Evolutionary conservation across 495 filamentous ascomycete species (phyloP), one percentile per base, ranked within the genome.

Genomic region (Talaromyces wortmannii): DNA sequence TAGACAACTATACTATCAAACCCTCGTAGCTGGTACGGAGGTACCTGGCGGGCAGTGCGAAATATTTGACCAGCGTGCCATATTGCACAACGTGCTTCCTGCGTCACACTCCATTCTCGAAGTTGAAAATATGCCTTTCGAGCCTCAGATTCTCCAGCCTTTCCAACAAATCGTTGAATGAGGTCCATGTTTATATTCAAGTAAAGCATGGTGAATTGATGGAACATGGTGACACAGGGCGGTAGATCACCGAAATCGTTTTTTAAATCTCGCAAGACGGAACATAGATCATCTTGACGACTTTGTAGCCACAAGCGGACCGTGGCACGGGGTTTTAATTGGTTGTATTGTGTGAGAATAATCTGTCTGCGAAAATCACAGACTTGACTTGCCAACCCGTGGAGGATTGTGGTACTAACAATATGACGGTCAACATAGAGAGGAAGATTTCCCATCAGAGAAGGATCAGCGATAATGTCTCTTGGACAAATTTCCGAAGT

Each of bases 61-160:
- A 86, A 54, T 3, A 85, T 69, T 61, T 84, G 82, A 0, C 81
- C 83, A 0, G 82, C 81, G 52, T 83, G 80, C 77, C 79, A 85
- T 4, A 84, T 62, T 0, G 81, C 79, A 17, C 67, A 67, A 3
- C 82, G 65, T 0, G 79, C 72, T 16, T 80, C 78, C n/a, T 59
- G 52, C 1, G 66, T 75, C 1, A 60, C 58, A 6, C 74, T 72
- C 83, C 83, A 86, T 2, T 71, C 62, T 44, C 74, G 69, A 3
- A 86, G 66, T 0, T 62, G 61, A 0, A 77, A 75, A 46, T 77
- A 80, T 17, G 78, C 75, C 5, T 72, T 62, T 10, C 75, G 67
- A 0, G 80, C 77, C 55, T 84, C 80, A 17, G 78, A 72, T 55
- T 81, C 78, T 42, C 81, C 83, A 53, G 82, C 72, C 32, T 83